Evolutionary conservation across 1,284 basidiomycete species (phyloP), one percentile per base, ranked within the genome.

Genomic region (Fomitopsis palustris): DNA sequence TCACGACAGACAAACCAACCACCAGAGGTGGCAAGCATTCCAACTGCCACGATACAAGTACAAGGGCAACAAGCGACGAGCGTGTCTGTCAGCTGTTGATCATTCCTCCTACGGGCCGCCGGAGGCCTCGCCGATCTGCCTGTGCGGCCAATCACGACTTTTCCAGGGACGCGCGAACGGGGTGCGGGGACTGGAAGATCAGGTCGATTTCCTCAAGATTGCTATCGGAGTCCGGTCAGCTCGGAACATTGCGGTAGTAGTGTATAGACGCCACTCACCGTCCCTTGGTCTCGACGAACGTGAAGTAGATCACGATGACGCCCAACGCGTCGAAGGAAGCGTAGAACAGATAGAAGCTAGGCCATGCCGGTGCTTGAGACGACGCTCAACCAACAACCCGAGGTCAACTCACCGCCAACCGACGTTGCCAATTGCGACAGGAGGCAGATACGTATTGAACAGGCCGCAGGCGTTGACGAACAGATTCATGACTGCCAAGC

Each of bases 241-340:
- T 14, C 35, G 33, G n/a, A 14, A 23, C 16, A 37, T 14, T 51
- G 42, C 14, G 29, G 33, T 31, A 35, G 12, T 35, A 37, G 12
- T 7, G 16, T 16, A 16, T 43, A 56, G 23, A 19, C 2, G 19
- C 31, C 14, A 54, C 59, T 29, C 41, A 60, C 59, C 59, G 54
- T 8, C 65, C 65, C 35, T 65, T 67, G 12, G 65, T 67, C 60
- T 67, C 65, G 23, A 67, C 64, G 54, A 67, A 67, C n/a, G 65
- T 65, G 31, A 65, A 52, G 51, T 65, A 67, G n/a, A 67, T 67
- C n/a, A 67, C 65, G n/a, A 63, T 14, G 33, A 62, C 60, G 4
- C 65, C 65, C 5, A 67, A 52, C 1, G 65, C 65, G 42, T 67
- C 65, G 60, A 62, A 67, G 21, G 59, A 43, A 25, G 63, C 61